Evolutionary conservation across 2,329 filamentous ascomycete genomes (phyloP), one percentile per base, ranked within the genome.

Genomic region (Aspergillus jensenii): DNA sequence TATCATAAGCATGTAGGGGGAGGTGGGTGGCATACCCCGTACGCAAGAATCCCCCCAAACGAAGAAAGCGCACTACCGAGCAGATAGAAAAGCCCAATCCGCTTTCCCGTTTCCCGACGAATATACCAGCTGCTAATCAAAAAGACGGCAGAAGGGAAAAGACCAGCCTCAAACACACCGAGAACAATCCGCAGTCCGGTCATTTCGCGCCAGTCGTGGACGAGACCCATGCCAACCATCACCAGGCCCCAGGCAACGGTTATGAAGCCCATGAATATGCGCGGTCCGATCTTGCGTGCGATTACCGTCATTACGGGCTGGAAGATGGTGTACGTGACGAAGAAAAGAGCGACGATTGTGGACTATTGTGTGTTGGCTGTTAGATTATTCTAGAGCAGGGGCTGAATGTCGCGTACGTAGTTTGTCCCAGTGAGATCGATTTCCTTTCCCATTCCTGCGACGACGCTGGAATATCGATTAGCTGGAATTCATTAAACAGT

Each of bases 201-300:
- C 41, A 78, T 66, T 4, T 65, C 58, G 23, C 67, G 57, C 67
- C 74, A 79, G 27, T 65, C 64, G 6, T 75, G 59, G 2, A 68
- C 67, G 52, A 78, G 76, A 4, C 73, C 77, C 68, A 78, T 76
- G 3, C 73, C 76, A 37, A 79, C 71, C 76, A 80, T 80, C 17
- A 77, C 72, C 17, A 71, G 68, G 8, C 78, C 78, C 76, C 76
- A 79, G 7, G 68, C 52, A 6, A 75, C 57, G 1, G 71, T 71
- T 35, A 78, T 75, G 3, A 48, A 55, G 0, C 70, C 67, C 5
- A 75, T 62, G 55, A 74, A 74, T 8, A 71, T 61, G 6, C 76
- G 67, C 15, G 76, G 76, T 8, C 76, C 76, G 27, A 79, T 56
- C 45, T 76, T 76, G 7, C 75, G 74, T 15, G 73, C 69, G 33